These are phyloP conservation scores for Saccharomycopsis sp. DNA, from an alignment of 805 yeast genomes.

Conservation along the genomic window DNA sequence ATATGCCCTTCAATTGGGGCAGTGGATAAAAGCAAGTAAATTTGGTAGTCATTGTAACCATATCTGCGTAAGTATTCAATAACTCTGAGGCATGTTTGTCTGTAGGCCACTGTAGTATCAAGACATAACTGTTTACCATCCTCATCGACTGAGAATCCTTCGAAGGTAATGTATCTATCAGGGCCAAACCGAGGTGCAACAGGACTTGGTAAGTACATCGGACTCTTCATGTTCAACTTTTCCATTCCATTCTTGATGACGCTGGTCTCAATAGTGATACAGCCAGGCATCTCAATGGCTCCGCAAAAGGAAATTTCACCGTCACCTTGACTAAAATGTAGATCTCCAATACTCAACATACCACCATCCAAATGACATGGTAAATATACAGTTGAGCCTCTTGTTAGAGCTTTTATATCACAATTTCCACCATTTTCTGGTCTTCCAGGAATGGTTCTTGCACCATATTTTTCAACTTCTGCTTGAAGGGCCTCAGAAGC, in stretches of 20 bases:
- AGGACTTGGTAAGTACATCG: slow-evolving; percentile 44
- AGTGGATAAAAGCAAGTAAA: slow-evolving; percentile 37
- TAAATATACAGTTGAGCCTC: slow-evolving; percentile 43
- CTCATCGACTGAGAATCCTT: slow-evolving; percentile 48
- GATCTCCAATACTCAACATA: slow-evolving; percentile 41
- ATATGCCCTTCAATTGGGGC: slow-evolving; percentile 49
- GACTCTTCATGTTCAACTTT: slow-evolving; percentile 36
- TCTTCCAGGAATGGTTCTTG: slow-evolving; percentile 47
- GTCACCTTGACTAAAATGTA: slow-evolving; percentile 48
- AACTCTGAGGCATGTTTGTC: slow-evolving; percentile 43
- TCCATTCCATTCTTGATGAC: slow-evolving; percentile 39
- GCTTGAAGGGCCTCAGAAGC: slow-evolving; percentile 29
- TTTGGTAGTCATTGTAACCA: slow-evolving; percentile 47
- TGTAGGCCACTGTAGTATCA: slow-evolving; percentile 44
- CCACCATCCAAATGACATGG: slow-evolving; percentile 45
- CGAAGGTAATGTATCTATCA: slow-evolving; percentile 43
- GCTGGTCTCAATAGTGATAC: slow-evolving; percentile 36
- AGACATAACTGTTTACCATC: slow-evolving; percentile 39
- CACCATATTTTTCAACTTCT: slow-evolving; percentile 37
- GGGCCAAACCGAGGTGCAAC: slow-evolving; percentile 45
- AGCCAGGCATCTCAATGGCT: slow-evolving; percentile 48
- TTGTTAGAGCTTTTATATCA: slow-evolving; percentile 43
- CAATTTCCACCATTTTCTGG: slow-evolving; percentile 51
- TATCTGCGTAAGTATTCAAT: slow-evolving; percentile 44
- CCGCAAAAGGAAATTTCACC: slow-evolving; percentile 51